phyloP scores from a whole-genome alignment of 2,329 filamentous ascomycete genomes.

The Aureobasidium sp. region DNA sequence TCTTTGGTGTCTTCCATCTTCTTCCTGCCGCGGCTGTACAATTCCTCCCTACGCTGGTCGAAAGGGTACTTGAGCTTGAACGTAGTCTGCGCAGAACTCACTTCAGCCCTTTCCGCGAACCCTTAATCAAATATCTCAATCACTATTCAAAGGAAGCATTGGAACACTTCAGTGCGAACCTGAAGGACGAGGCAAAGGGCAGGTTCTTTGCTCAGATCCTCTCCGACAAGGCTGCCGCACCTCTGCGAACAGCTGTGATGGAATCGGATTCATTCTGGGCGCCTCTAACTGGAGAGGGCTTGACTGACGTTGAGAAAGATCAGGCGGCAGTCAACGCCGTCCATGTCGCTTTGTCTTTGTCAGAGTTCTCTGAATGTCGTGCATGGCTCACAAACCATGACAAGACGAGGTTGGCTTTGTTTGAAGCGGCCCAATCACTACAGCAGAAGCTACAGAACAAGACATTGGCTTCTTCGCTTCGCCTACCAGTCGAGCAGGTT shows the following conservation, averaged over 20 bases:
- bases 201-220: conserved; percentile 87
- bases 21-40: conserved; percentile 81
- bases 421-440: conserved; percentile 66
- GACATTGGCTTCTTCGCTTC: conserved; percentile 61
- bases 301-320: conserved; percentile 58
- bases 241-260: conserved; percentile 66
- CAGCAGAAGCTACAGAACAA: conserved; percentile 67
- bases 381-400: conserved; percentile 58
- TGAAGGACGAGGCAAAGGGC: conserved; percentile 81
- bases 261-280: conserved; percentile 67
- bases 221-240: conserved; percentile 63
- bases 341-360: conserved; percentile 74
- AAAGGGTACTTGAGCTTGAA: conserved; percentile 85
- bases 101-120: conserved; percentile 83
- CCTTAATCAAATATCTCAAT: conserved; percentile 88
- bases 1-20: conserved; percentile 96
- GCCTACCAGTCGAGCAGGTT: conserved; percentile 81
- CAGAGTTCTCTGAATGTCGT: conserved; percentile 55
- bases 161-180: conserved; percentile 66
- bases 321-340: conserved; percentile 81
- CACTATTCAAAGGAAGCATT: conserved; percentile 86
- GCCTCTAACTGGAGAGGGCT: conserved; percentile 53
- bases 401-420: conserved; percentile 51
- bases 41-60: conserved; percentile 85
- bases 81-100: conserved; percentile 77